These are phyloP conservation scores for Croton setiger DNA, from an alignment of 441 rosid genomes.

Conservation along the genomic window DNA sequence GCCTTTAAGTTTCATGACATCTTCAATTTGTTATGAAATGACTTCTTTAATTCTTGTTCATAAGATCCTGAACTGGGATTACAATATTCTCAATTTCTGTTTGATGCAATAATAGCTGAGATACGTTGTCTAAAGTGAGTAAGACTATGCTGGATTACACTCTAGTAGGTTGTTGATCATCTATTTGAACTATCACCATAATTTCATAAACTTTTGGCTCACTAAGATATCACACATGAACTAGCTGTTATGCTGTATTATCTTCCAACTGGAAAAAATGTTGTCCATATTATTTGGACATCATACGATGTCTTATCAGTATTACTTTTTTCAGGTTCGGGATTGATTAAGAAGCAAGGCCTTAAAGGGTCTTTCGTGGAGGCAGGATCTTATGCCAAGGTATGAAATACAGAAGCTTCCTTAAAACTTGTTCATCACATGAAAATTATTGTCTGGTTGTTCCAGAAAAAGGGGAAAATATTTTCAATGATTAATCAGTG, in stretches of 20 bases:
- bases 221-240: not conserved
- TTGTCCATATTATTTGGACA: not conserved
- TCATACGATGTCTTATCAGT: not conserved
- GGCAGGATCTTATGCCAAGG: conserved; percentile 90
- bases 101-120: not conserved
- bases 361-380: conserved; percentile 71
- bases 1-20: not conserved
- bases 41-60: not conserved
- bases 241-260: not conserved
- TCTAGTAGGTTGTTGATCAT: not conserved
- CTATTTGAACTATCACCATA: too few relatives aligned
- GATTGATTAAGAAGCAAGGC: conserved; percentile 77
- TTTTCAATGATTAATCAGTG: not conserved
- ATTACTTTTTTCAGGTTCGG: conserved; percentile 52
- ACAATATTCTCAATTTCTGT: not conserved
- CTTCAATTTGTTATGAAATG: not conserved
- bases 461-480: not conserved
- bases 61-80: not conserved
- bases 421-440: not conserved
- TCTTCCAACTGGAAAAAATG: not conserved
- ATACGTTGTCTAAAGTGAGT: not conserved
- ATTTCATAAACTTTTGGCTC: not conserved
- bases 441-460: not conserved
- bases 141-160: not conserved
- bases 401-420: conserved; percentile 12